Evolutionary conservation across 208 protist species (phyloP), one percentile per base, ranked within the genome.

Genomic region (Leishmania gerbilli): DNA sequence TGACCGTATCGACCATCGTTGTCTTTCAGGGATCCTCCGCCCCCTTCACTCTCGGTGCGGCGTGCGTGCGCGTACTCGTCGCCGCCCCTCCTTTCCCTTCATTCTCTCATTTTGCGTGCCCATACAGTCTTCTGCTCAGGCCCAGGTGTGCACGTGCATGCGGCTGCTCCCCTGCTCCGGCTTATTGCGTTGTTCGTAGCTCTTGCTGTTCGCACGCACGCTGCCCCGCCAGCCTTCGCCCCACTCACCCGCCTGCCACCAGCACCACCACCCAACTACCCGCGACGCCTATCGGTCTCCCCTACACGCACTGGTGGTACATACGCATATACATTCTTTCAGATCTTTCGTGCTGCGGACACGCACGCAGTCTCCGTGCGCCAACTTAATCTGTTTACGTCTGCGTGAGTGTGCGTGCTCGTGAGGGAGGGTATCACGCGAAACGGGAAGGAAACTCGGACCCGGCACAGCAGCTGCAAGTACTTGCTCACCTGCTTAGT

Each of bases 351-450:
- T 45, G 42, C 42, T 45, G 42, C 42, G 42, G 42, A 7, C 42
- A 27, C 68, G 27, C 31, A 72, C 31, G 40, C 31, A 6, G 21
- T 24, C 7, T 65, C 58, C 58, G 58, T 15, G 2, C 58, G 8
- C 58, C 49, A 53, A 15, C 49, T 9, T 15, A 15, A 9, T 53
- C 49, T 53, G 7, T 17, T 53, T 17, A 2, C 49, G 13, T 53
- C 49, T n/a, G 21, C 13, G 58, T 75, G 31, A 68, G 67, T 81
- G 49, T 62, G 42, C 51, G 49, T 21, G 77, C 37, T 37, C 65
- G 81, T 45, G 60, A 24, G 45, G 45, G 34, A 68, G 31, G 8
- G 55, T 60, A 60, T n/a, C 55, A 21, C 5, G 6, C 55, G 55
- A 60, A n/a, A 15, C 17, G 21, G 24, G n/a, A 15, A 60, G 7